Evolutionary conservation across 164 flowering plant species (phyloP), one percentile per base, ranked within the genome.

Genomic region (Stephania japonica): DNA sequence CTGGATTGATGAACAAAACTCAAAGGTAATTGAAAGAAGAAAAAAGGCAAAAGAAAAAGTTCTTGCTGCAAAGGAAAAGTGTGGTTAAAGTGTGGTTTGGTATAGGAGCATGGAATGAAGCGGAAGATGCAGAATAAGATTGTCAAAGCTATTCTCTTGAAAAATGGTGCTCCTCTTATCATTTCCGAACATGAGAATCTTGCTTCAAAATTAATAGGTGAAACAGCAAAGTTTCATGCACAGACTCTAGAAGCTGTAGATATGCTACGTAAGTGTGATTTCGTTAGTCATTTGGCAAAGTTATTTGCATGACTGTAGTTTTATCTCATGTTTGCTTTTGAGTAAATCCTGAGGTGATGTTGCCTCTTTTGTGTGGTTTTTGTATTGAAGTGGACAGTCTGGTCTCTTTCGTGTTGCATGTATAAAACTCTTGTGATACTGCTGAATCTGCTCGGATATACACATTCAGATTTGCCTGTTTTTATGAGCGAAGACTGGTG

Each of bases 11-110:
- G n/a, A n/a, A n/a, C n/a, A n/a, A n/a, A n/a, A n/a, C n/a, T n/a
- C n/a, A n/a, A n/a, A n/a, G n/a, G n/a, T n/a, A n/a, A n/a, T n/a
- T n/a, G n/a, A n/a, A n/a, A n/a, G n/a, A 72, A 73, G 67, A 70
- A 91, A 85, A 77, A 80, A 85, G 77, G 89, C 87, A 61, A 89
- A 79, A 80, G 87, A 75, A 72, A 86, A 82, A 47, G 72, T 91
- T 78, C 14, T 38, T 72, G 90, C 83, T 67, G 91, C 94, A 68
- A 90, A 78, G 73, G 79, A 84, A 21, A 87, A 89, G 94, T 18
- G n/a, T 56, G 61, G 1, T 56, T 19, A 18, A 6, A 56, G 6
- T 18, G 23, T n/a, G 62, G 19, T 56, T 56, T 18, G 23, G 5
- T 70, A 50, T 79, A 95, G 98, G 88, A 84, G 74, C 88, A 84